Conservation (phyloP, 225 moss, liverwort and hornwort genomes). For the Asterella californica region DNA sequence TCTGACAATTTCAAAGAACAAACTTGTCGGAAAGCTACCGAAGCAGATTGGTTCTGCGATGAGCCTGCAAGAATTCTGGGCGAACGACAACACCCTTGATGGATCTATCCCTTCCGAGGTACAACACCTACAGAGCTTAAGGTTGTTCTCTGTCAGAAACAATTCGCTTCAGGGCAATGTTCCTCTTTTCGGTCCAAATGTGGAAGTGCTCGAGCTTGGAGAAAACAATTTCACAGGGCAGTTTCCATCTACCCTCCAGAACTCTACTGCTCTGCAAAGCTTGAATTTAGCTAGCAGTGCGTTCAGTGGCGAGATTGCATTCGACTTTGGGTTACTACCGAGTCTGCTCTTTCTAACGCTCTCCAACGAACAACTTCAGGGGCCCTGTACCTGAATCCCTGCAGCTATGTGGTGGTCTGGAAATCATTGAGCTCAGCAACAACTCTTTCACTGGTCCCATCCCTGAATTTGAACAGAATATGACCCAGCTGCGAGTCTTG, state of each 20-base stretch:
- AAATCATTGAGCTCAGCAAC: not conserved
- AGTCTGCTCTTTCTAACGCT: not conserved
- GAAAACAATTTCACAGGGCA: not conserved
- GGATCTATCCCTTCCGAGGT: not conserved
- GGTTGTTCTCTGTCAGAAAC: not conserved
- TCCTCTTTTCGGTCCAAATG: not conserved
- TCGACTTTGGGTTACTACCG: not conserved
- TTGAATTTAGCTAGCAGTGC: conserved; percentile 2
- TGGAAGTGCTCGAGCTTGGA: not conserved
- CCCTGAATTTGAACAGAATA: not conserved
- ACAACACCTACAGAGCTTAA: not conserved
- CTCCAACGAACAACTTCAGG: conserved; percentile 1
- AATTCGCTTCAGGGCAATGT: not conserved
- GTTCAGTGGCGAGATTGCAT: not conserved
- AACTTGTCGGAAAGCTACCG: conserved; percentile 3
- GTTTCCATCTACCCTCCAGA: not conserved
- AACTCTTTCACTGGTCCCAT: conserved; percentile 17
- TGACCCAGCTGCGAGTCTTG: not conserved
- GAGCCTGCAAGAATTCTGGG: not conserved
- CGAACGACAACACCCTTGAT: not conserved
- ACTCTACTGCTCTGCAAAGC: not conserved
- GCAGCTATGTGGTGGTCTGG: not conserved
- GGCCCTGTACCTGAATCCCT: conserved; percentile 1
- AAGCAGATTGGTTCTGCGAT: not conserved
- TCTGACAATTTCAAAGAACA: not conserved